phyloP scores from a whole-genome alignment of 2,329 filamentous ascomycete genomes.

The Botrytis fabae region DNA sequence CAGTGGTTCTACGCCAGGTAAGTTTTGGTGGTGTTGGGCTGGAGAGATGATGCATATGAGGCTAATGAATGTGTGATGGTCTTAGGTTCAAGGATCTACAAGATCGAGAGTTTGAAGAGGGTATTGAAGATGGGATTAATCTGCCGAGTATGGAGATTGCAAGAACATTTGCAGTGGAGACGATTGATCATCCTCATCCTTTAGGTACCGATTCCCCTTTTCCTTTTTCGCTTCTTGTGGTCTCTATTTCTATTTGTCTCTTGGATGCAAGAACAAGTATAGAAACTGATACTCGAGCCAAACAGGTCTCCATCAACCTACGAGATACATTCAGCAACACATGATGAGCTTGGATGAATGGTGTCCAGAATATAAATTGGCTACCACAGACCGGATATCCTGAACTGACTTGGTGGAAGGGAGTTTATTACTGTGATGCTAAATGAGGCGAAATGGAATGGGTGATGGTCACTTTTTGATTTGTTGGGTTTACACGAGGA shows the following conservation, averaged over 20 bases:
- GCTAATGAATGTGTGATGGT: neutral
- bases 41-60: neutral
- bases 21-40: neutral
- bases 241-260: neutral
- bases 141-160: slow-evolving; percentile 39
- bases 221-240: neutral
- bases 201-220: slow-evolving; percentile 28
- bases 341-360: slow-evolving; percentile 33
- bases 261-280: no score
- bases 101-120: slow-evolving; percentile 30
- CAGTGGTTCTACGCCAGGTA: slow-evolving; percentile 40
- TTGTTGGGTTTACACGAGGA: neutral
- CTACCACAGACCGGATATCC: slow-evolving; percentile 21
- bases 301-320: slow-evolving; percentile 35
- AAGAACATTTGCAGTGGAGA: slow-evolving; percentile 39
- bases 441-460: neutral
- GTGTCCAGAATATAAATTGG: slow-evolving; percentile 36
- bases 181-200: slow-evolving; percentile 40
- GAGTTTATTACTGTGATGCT: neutral
- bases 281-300: neutral
- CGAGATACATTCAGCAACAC: slow-evolving; percentile 33
- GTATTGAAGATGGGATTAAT: slow-evolving; percentile 34
- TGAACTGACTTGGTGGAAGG: neutral
- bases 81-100: slow-evolving; percentile 33
- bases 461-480: neutral